Evolutionary conservation across 2,329 filamentous ascomycete genomes (phyloP).

Genomic region (Myriangium duriaei): DNA sequence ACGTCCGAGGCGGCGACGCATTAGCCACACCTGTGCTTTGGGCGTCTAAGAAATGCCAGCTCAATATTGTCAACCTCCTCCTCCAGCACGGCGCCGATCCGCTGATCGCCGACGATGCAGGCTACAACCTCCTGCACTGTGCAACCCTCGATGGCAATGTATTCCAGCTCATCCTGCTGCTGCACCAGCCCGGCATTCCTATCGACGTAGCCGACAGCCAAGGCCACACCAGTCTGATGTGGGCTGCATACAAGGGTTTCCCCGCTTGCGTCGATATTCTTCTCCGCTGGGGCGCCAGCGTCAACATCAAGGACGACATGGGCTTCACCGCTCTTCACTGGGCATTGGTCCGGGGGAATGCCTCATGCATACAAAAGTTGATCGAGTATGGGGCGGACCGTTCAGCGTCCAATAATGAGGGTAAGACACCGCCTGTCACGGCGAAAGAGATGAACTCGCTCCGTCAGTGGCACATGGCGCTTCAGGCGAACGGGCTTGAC

Average conservation of each 20-base stretch:
- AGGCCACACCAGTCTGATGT: conserved; percentile 93
- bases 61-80: conserved; percentile 89
- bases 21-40: conserved; percentile 89
- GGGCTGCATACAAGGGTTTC: conserved; percentile 96
- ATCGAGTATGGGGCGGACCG: conserved; percentile 92
- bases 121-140: conserved; percentile 95
- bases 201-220: conserved; percentile 83
- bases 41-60: conserved; percentile 92
- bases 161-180: conserved; percentile 71
- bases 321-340: conserved; percentile 93
- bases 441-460: conserved; percentile 83
- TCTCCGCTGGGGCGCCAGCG: conserved; percentile 86
- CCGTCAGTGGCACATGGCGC: conserved; percentile 67
- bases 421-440: conserved; percentile 78
- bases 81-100: conserved; percentile 87
- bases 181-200: conserved; percentile 81
- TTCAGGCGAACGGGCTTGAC: conserved; percentile 75
- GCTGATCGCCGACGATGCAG: conserved; percentile 81
- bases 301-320: conserved; percentile 79
- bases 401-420: conserved; percentile 76
- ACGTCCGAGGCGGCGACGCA: conserved; percentile 90
- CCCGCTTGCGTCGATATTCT: conserved; percentile 86
- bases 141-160: conserved; percentile 96
- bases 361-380: conserved; percentile 80
- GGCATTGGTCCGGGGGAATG: conserved; percentile 87